Percentiles rank a stretch among this genome's conserved stretches.
Conservation (phyloP, 2,329 filamentous ascomycete genomes). For the Ophiocordyceps camponoti-leonardi region DNA sequence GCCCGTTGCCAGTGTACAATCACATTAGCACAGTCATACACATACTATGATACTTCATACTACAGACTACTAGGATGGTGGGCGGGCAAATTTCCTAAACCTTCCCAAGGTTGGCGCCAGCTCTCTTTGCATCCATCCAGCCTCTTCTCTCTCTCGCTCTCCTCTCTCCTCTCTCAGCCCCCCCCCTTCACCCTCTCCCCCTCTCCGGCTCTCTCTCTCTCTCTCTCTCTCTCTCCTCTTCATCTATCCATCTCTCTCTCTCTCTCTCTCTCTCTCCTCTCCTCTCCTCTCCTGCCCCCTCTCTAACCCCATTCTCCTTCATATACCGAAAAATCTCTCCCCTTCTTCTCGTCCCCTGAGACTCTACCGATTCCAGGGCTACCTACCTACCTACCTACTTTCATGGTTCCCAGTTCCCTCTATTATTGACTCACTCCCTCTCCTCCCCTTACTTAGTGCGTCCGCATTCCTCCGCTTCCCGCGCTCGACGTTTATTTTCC, state of each 20-base stretch:
- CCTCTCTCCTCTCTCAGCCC: no score
- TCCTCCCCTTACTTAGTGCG: neutral
- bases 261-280: neutral
- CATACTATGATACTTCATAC: no score
- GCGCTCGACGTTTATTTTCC: neutral
- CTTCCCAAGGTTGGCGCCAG: no score
- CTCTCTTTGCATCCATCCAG: no score
- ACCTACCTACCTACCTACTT: neutral
- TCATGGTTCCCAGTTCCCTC: neutral
- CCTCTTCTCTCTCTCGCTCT: no score
- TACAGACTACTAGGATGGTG: no score
- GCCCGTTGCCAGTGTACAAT: no score
- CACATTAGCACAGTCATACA: no score
- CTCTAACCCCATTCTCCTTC: neutral
- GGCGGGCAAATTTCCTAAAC: no score
- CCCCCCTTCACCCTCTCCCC: no score
- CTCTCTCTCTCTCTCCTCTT: neutral
- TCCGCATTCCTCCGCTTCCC: slow-evolving; percentile 1
- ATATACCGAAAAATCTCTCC: no score
- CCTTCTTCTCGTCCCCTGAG: neutral
- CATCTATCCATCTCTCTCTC: no score
- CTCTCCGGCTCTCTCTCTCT: neutral
- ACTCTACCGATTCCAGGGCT: neutral
- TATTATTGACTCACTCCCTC: neutral
- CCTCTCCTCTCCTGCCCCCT: neutral